Evolutionary conservation across 1,284 basidiomycete species (phyloP).

Genomic region (Gymnopus androsaceus): DNA sequence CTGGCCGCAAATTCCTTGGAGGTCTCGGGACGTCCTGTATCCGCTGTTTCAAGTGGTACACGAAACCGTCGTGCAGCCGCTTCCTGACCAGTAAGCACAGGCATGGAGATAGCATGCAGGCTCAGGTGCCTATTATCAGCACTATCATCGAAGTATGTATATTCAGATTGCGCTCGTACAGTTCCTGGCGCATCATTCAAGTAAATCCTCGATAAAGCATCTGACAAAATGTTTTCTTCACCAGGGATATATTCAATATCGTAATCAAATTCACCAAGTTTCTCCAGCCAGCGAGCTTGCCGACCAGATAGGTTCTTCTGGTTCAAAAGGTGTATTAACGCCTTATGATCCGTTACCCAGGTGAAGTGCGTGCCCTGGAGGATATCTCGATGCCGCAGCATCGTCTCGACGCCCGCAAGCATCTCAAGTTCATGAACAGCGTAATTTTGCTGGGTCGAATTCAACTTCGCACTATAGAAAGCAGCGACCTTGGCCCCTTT

Average conservation of each 20-base stretch:
- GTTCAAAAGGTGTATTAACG: conserved; percentile 24
- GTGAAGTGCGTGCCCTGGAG: conserved; percentile 27
- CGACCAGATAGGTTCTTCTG: conserved; percentile 29
- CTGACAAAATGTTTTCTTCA: conserved; percentile 18
- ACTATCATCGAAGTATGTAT: conserved; percentile 7
- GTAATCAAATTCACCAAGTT: conserved; percentile 21
- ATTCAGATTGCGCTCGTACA: no score
- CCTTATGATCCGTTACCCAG: conserved; percentile 35
- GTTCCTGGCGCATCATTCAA: no score
- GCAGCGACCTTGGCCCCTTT: conserved; percentile 19
- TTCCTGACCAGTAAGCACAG: conserved; percentile 4
- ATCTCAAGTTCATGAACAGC: conserved; percentile 30
- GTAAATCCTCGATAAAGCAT: no score
- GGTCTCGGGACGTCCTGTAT: background rate
- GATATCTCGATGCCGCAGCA: conserved; percentile 27
- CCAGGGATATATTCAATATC: conserved; percentile 18
- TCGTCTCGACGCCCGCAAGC: conserved; percentile 29
- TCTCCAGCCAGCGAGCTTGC: conserved; percentile 34
- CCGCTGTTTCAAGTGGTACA: background rate
- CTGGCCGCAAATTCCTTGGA: background rate
- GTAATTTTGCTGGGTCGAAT: conserved; percentile 19
- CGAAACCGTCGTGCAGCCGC: background rate
- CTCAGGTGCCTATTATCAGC: background rate
- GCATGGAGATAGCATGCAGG: conserved; percentile 1
- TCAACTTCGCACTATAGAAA: conserved; percentile 35